These are phyloP conservation scores for Hanseniaspora mollemarum DNA, from an alignment of 805 yeast genomes.

Conservation along the genomic window DNA sequence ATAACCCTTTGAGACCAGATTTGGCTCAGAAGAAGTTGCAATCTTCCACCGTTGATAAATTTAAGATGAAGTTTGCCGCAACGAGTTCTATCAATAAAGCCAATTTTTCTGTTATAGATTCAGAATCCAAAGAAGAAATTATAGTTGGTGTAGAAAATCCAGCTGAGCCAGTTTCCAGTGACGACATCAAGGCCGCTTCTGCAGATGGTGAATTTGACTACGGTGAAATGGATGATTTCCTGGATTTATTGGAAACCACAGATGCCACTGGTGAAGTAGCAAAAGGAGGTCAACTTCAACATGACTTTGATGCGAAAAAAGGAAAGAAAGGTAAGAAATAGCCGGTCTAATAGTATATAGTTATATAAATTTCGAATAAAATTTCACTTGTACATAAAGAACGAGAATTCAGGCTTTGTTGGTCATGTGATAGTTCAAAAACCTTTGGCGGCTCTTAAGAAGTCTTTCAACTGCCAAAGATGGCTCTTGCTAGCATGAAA, in stretches of 20 bases:
- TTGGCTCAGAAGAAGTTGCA: conserved; percentile 63
- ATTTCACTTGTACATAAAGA: neutral
- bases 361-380: neutral
- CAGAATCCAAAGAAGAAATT: neutral
- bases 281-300: conserved; percentile 25
- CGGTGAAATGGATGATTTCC: conserved; percentile 27
- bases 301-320: conserved; percentile 24
- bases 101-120: neutral
- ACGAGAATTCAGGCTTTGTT: no score
- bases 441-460: no score
- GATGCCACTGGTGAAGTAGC: conserved; percentile 26
- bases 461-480: no score
- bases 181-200: no score
- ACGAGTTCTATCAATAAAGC: neutral
- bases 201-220: conserved; percentile 19
- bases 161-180: neutral
- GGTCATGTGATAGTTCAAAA: no score
- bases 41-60: conserved; percentile 69
- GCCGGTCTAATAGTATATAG: neutral
- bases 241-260: conserved; percentile 24
- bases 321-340: conserved; percentile 12
- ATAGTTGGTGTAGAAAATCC: neutral
- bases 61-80: conserved; percentile 47
- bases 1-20: conserved; percentile 83
- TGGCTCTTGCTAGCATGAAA: no score